phyloP scores from a whole-genome alignment of 2,329 filamentous ascomycete species.

The Coniella lustricola region DNA sequence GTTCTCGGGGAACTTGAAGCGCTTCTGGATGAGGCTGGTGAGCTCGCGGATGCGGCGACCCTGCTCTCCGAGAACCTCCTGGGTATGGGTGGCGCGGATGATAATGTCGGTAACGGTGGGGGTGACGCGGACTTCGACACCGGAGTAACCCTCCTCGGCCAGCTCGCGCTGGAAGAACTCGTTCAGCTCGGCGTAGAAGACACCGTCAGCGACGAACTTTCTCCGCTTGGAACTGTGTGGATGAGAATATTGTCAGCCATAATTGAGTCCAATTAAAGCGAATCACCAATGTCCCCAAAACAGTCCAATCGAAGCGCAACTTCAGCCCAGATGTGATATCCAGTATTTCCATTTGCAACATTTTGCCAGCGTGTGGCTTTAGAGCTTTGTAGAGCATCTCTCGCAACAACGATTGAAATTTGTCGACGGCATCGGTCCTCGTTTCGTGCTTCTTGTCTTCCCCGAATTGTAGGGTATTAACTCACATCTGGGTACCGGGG shows the following conservation, averaged over 20 bases:
- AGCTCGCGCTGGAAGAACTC: slow-evolving; percentile 99
- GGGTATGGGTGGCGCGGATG: slow-evolving; percentile 99
- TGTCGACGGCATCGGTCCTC: neutral
- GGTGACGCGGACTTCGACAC: slow-evolving; percentile 99
- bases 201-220: slow-evolving; percentile 96
- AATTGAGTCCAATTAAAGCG: slow-evolving; percentile 1
- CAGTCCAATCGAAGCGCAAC: too few relatives aligned
- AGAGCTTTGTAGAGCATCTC: neutral
- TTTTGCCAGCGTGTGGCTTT: neutral
- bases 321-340: neutral
- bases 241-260: slow-evolving; percentile 15
- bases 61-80: slow-evolving; percentile 99
- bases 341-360: neutral
- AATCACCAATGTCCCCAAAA: too few relatives aligned
- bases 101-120: slow-evolving; percentile 99
- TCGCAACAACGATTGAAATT: neutral
- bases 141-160: slow-evolving; percentile 99
- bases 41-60: slow-evolving; percentile 99
- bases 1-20: slow-evolving; percentile 99
- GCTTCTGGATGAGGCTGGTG: slow-evolving; percentile 99
- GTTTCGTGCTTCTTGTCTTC: too few relatives aligned
- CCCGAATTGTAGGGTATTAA: slow-evolving; percentile 19
- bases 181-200: slow-evolving; percentile 99
- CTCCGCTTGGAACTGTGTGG: slow-evolving; percentile 72
- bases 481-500: slow-evolving; percentile 58